Conservation (phyloP, 2,329 filamentous ascomycete genomes). For the Fusarium sublunatum region DNA sequence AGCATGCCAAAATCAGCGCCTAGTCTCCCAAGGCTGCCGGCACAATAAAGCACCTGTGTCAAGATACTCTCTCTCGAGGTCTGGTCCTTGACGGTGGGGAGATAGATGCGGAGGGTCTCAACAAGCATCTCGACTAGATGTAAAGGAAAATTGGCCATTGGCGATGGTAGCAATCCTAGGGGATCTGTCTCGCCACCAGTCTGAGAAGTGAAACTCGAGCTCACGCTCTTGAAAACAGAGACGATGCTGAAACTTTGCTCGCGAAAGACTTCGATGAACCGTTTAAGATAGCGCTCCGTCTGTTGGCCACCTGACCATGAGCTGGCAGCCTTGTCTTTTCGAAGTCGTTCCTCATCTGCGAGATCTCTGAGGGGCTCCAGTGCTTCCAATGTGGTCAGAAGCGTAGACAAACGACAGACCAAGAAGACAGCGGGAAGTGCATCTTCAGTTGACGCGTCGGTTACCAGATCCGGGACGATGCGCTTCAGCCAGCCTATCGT, state of each 20-base stretch:
- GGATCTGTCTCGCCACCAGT: slow-evolving; percentile 43
- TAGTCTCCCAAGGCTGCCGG: slow-evolving; percentile 86
- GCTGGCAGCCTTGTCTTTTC: slow-evolving; percentile 56
- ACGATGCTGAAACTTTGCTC: slow-evolving; percentile 97
- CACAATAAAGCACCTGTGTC: slow-evolving; percentile 93
- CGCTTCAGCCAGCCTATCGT: slow-evolving; percentile 92
- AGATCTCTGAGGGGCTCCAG: slow-evolving; percentile 87
- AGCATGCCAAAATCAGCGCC: slow-evolving; percentile 95
- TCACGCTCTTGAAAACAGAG: slow-evolving; percentile 90
- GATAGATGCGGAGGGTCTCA: slow-evolving; percentile 78
- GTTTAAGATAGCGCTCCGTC: slow-evolving; percentile 92
- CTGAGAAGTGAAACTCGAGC: slow-evolving; percentile 54
- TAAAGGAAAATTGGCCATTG: slow-evolving; percentile 84
- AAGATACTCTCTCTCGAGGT: slow-evolving; percentile 85
- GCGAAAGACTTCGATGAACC: slow-evolving; percentile 96
- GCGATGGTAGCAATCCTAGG: slow-evolving; percentile 75
- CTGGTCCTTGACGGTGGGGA: slow-evolving; percentile 84
- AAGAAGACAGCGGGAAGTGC: slow-evolving; percentile 86
- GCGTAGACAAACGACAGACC: slow-evolving; percentile 82
- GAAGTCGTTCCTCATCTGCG: slow-evolving; percentile 82
- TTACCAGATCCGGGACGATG: slow-evolving; percentile 79
- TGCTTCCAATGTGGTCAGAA: slow-evolving; percentile 83
- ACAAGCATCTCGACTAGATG: slow-evolving; percentile 85
- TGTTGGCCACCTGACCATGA: slow-evolving; percentile 82
- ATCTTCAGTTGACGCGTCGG: slow-evolving; percentile 63